A percentile compares a stretch with the other conserved stretches of the same genome.
Conservation (phyloP, 495 filamentous ascomycete genomes). For the Alectoria sarmentosa region DNA sequence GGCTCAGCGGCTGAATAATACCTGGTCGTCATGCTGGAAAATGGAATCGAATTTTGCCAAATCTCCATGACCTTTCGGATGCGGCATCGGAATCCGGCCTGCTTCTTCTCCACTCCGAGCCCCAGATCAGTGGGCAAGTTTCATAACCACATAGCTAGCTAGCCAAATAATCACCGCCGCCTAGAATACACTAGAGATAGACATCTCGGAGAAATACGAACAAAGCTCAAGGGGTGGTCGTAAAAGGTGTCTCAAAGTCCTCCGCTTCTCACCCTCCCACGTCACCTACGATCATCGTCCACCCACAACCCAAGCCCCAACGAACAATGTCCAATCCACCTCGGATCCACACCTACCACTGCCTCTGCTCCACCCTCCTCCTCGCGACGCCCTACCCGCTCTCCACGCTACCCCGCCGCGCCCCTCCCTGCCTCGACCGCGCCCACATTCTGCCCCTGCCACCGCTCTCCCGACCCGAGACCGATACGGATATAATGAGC, state of each 20-base stretch:
- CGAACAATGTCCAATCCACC: slow-evolving; percentile 23
- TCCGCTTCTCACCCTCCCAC: no score
- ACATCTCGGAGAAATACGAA: no score
- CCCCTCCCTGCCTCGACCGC: slow-evolving; percentile 35
- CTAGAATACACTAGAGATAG: no score
- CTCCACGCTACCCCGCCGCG: slow-evolving; percentile 47
- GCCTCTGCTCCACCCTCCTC: slow-evolving; percentile 65
- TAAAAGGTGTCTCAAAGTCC: no score
- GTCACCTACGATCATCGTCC: background rate
- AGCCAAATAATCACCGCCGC: no score
- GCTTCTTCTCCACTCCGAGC: background rate
- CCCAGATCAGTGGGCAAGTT: no score
- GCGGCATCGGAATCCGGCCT: background rate
- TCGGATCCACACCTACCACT: slow-evolving; percentile 60
- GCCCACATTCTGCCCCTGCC: slow-evolving; percentile 40
- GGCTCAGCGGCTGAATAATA: background rate
- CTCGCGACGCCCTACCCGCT: slow-evolving; percentile 57
- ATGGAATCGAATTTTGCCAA: background rate
- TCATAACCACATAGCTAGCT: no score
- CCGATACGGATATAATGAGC: background rate
- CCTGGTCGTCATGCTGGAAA: background rate
- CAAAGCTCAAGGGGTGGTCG: no score
- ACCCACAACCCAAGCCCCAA: background rate
- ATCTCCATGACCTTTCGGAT: background rate
- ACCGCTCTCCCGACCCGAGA: slow-evolving; percentile 17